Percentiles rank a stretch among this genome's conserved stretches.
Evolutionary conservation across 805 yeast species (phyloP).

Genomic region (Suhomyces emberorum): DNA sequence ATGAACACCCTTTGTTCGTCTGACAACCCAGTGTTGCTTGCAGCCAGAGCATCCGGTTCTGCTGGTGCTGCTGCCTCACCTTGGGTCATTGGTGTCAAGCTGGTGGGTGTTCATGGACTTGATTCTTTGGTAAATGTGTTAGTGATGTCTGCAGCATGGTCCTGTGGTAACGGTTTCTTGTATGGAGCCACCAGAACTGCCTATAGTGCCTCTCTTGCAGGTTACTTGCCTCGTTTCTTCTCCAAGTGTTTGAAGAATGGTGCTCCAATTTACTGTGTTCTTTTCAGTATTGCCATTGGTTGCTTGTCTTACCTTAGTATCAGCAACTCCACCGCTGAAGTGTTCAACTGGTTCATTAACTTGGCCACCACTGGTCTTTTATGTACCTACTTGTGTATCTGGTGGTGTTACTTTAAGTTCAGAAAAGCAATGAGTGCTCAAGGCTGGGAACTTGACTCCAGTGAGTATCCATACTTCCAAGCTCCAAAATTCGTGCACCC

Average conservation of each 20-base stretch:
- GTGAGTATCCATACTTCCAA: constrained; percentile 26
- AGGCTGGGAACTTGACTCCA: constrained; percentile 32
- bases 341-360: constrained; percentile 69
- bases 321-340: constrained; percentile 55
- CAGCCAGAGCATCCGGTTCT: constrained; percentile 18
- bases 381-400: constrained; percentile 56
- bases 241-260: constrained; percentile 61
- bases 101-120: constrained; percentile 33
- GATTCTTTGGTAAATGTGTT: constrained; percentile 34
- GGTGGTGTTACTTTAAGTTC: constrained; percentile 51
- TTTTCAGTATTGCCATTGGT: constrained; percentile 37
- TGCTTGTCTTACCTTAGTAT: constrained; percentile 37
- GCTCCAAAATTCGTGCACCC: constrained; percentile 62
- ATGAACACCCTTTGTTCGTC: constrained; percentile 35
- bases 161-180: constrained; percentile 35
- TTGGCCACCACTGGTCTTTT: constrained; percentile 66
- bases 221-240: constrained; percentile 74
- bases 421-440: constrained; percentile 28
- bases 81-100: constrained; percentile 35
- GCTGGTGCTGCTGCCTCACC: constrained; percentile 41
- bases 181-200: constrained; percentile 35
- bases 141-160: constrained; percentile 34
- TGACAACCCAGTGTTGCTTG: constrained; percentile 28
- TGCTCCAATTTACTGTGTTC: constrained; percentile 62
- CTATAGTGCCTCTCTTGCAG: constrained; percentile 74